phyloP scores from a whole-genome alignment of 208 protist species.

The Phytomonas sp. region DNA sequence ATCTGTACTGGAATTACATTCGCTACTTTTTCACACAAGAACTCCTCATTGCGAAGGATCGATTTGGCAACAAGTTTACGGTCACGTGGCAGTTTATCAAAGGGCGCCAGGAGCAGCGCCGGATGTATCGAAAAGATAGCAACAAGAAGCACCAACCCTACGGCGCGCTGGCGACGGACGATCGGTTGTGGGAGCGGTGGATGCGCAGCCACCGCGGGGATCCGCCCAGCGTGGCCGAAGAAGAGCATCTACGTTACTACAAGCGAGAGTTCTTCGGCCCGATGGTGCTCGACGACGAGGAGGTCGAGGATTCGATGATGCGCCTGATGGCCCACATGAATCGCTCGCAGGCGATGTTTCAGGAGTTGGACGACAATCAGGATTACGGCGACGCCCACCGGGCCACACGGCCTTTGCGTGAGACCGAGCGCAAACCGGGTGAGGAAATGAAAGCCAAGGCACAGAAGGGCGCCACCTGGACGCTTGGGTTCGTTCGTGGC shows the following conservation, averaged over 20 bases:
- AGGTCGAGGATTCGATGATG: conserved; percentile 85
- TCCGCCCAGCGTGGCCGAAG: conserved; percentile 70
- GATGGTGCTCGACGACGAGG: conserved; percentile 82
- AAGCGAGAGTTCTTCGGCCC: conserved; percentile 83
- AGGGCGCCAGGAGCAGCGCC: conserved; percentile 76
- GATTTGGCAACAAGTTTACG: conserved; percentile 87
- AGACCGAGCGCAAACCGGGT: conserved; percentile 57
- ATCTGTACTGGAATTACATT: conserved; percentile 81
- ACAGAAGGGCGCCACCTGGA: conserved; percentile 76
- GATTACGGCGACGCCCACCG: conserved; percentile 76
- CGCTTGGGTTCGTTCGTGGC: conserved; percentile 71
- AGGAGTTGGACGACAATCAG: conserved; percentile 84
- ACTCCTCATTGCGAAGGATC: conserved; percentile 83
- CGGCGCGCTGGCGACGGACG: conserved; percentile 76
- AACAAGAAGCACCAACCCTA: conserved; percentile 85
- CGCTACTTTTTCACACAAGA: conserved; percentile 88
- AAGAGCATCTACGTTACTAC: conserved; percentile 75
- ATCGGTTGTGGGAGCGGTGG: conserved; percentile 83
- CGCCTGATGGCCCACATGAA: conserved; percentile 85
- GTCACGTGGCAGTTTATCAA: conserved; percentile 82
- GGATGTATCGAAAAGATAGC: conserved; percentile 77
- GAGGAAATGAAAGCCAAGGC: conserved; percentile 48
- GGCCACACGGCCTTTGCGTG: conserved; percentile 52
- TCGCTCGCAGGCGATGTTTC: conserved; percentile 61
- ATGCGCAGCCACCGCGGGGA: conserved; percentile 82